Evolutionary conservation across 495 filamentous ascomycete species (phyloP).

Genomic region (Tuber calosporum): DNA sequence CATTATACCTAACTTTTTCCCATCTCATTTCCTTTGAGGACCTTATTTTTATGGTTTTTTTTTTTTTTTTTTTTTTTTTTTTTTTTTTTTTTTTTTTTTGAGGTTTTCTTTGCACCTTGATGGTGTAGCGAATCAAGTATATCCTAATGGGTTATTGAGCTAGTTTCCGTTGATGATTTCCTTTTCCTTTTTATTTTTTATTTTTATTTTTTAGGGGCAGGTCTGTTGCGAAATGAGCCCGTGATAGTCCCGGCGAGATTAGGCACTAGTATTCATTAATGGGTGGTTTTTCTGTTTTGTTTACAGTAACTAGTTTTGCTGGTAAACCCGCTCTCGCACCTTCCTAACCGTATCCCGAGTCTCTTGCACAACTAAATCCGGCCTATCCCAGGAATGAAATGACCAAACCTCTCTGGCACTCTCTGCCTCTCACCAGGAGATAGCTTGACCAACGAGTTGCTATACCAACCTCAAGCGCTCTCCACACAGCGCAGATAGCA

Average conservation of each 20-base stretch:
- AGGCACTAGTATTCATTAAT: neutral
- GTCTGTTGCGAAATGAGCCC: neutral
- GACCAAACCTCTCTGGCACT: conserved; percentile 18
- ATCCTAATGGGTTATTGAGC: neutral
- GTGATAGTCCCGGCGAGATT: neutral
- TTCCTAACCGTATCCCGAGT: conserved; percentile 9
- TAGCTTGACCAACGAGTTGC: conserved; percentile 6
- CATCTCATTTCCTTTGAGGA: neutral
- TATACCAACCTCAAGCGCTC: conserved; percentile 16
- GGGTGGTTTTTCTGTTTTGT: neutral
- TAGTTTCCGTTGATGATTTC: neutral
- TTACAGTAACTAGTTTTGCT: neutral
- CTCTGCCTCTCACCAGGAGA: conserved; percentile 12
- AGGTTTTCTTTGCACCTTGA: neutral
- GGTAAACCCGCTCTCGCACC: neutral
- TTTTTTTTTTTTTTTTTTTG: neutral
- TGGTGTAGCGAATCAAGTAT: neutral
- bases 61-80: too few species aligned
- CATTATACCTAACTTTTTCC: neutral
- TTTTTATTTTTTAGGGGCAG: neutral
- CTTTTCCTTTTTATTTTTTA: neutral
- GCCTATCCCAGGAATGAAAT: conserved; percentile 25
- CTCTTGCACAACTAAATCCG: conserved; percentile 21
- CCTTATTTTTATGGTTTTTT: neutral
- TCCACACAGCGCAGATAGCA: conserved; percentile 27